Base-by-base conservation (phyloP, 1,139 yeast species). In the Geotrichum siamense region DNA sequence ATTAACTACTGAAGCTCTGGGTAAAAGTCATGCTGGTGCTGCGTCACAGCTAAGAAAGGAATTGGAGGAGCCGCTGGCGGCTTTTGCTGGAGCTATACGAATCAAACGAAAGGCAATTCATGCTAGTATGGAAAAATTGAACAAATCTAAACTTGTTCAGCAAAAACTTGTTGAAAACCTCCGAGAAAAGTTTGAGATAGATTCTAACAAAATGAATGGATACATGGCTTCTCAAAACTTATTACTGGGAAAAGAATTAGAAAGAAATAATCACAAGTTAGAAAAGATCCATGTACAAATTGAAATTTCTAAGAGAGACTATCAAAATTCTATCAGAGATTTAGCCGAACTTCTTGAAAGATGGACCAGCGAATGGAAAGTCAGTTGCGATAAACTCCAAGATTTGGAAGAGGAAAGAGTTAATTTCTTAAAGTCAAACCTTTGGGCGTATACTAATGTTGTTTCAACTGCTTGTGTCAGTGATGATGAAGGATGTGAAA, bases 361-460 rank as follows among this genome's bases (percentile, higher is more conserved):
- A 5, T 91, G 89, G 83, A 72, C 77, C 46, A 67, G 76, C 33
- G 94, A 87, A 55, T 91, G 98, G 98, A 71, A 74, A 44, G 64
- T 70, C 17, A 71, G 85, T 0, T 74, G 89, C 36, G 76, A 73
- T 50, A 79, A 78, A 53, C 71, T 85, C 50, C 94, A 89, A 62
- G 77, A 71, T 48, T 65, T 85, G 51, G 98, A 91, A 59, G 76
- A 76, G 41, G 87, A 84, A 55, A 73, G 95, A 51, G 77, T 87
- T 44, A 82, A 82, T 55, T 74, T 80, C 48, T 60, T 85, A 47
- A 85, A 87, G 56, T 70, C 82, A 15, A 84, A 82, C 56, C 64
- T 93, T 51, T 93, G 95, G 81, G 82, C 80, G 36, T 89, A 74
- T 60, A 80, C 94, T 44, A 86, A 86, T 60, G 72, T 79, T 43